These are phyloP conservation scores for Drechslera avenae DNA, from an alignment of 2,329 filamentous ascomycete genomes.

Conservation along the genomic window DNA sequence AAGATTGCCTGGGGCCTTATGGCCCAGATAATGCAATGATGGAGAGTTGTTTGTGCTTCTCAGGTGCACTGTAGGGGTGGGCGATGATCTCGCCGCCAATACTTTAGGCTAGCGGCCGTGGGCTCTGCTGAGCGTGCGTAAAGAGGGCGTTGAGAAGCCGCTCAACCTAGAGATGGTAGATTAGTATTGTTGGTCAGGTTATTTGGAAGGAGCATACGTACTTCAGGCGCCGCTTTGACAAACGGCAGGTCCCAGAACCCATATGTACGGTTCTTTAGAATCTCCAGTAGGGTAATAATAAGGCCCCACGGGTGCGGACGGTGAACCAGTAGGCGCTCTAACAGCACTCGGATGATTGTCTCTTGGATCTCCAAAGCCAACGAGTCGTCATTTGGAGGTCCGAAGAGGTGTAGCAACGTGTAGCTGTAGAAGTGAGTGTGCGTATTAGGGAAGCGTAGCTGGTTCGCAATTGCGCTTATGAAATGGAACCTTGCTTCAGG, in stretches of 20 bases:
- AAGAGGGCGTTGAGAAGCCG: slow-evolving; percentile 54
- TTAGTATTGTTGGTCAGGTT: slow-evolving; percentile 16
- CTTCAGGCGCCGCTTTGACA: slow-evolving; percentile 87
- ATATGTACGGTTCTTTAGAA: slow-evolving; percentile 89
- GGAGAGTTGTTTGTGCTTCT: slow-evolving; percentile 28
- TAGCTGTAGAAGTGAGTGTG: slow-evolving; percentile 94
- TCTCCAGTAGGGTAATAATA: slow-evolving; percentile 83
- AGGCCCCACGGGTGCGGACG: slow-evolving; percentile 97
- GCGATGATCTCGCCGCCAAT: slow-evolving; percentile 11
- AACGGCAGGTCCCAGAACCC: slow-evolving; percentile 92
- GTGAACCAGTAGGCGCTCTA: slow-evolving; percentile 86
- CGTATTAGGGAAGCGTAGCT: slow-evolving; percentile 86
- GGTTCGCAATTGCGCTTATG: slow-evolving; percentile 83
- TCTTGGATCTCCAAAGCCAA: slow-evolving; percentile 80
- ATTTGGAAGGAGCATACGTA: slow-evolving; percentile 24
- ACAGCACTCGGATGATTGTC: slow-evolving; percentile 84
- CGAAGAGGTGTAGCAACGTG: slow-evolving; percentile 82
- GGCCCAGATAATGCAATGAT: slow-evolving; percentile 44
- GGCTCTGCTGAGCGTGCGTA: slow-evolving; percentile 55
- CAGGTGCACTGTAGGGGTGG: slow-evolving; percentile 20
- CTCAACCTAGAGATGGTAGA: slow-evolving; percentile 48
- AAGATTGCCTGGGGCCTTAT: slow-evolving; percentile 28
- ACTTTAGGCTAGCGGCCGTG: slow-evolving; percentile 42
- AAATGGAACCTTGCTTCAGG: slow-evolving; percentile 85
- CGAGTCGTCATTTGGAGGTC: slow-evolving; percentile 59